Base-by-base conservation (phyloP, 2,329 filamentous ascomycete species). In the Calonectria pseudoreteaudii region DNA sequence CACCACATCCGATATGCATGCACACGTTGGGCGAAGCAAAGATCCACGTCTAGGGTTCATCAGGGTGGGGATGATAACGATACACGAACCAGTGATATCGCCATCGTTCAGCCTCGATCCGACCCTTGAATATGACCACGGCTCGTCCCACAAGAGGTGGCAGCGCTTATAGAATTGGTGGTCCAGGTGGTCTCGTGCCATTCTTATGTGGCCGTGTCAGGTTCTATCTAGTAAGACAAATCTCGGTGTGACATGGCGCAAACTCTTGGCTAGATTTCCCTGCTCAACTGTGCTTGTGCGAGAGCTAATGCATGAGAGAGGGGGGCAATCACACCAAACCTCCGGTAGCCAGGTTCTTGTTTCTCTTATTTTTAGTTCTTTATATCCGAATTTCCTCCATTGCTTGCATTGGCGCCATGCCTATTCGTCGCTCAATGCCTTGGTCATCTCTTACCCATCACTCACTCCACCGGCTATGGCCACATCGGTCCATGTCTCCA, bases 381-480 rank as follows among this genome's bases (percentile, higher is more conserved):
- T 62, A 62, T 62, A 38, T 62, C 56, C 56, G 56, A 28, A 41
- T 41, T 41, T 62, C 56, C 56, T 62, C 56, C 56, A 62, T 41
- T 10, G 11, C n/a, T 23, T 41, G n/a, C 56, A 41, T 23, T 20
- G 16, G 34, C 34, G 11, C 26, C 38, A 9, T 62, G 56, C 56
- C 9, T 34, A 28, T 41, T 62, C 31, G 34, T 16, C 56, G 16
- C 56, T 41, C 56, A 20, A 11, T 41, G 38, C 38, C 16, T 26
- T 26, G 38, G 36, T 28, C 34, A 41, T 23, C 14, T 41, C 7
- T 28, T 38, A 28, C 38, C 11, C 10, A 44, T 44, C 41, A 9
- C 18, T 28, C 7, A 11, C 26, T 62, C 34, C 36, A 26, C 52
- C 16, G 13, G 23, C 36, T 13, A 44, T 41, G 8, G 20, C 20